Conservation (phyloP, 2,329 filamentous ascomycete species). For the Cladosporium sp. region DNA sequence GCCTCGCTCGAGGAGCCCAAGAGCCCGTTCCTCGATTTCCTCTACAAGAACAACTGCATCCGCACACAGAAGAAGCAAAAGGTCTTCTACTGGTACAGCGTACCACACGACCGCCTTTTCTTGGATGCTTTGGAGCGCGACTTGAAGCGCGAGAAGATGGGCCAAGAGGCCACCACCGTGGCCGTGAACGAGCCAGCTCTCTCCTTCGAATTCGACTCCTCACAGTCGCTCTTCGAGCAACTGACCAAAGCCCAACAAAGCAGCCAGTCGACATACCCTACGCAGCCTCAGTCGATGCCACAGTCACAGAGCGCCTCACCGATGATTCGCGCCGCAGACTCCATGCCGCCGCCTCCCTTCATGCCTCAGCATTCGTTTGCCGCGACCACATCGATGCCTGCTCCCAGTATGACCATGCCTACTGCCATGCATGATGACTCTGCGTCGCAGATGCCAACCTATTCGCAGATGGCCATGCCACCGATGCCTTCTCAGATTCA, state of each 20-base stretch:
- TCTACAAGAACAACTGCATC: conserved; percentile 99
- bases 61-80: conserved; percentile 99
- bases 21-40: conserved; percentile 95
- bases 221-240: conserved; percentile 98
- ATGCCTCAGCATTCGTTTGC: conserved; percentile 57
- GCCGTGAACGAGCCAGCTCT: conserved; percentile 95
- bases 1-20: conserved; percentile 98
- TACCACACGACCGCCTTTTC: conserved; percentile 95
- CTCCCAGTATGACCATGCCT: conserved; percentile 36
- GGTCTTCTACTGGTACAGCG: conserved; percentile 99
- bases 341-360: conserved; percentile 90
- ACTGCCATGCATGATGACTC: conserved; percentile 61
- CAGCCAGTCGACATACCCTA: conserved; percentile 86
- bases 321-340: conserved; percentile 85
- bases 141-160: conserved; percentile 99
- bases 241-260: conserved; percentile 99
- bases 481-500: conserved; percentile 71
- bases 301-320: conserved; percentile 85
- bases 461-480: conserved; percentile 71
- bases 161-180: conserved; percentile 94
- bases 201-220: conserved; percentile 99
- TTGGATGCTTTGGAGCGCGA: conserved; percentile 96
- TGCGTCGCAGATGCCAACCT: conserved; percentile 66
- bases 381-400: conserved; percentile 32
- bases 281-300: conserved; percentile 40